A percentile compares a stretch with the other conserved stretches of the same genome.
phyloP scores from a whole-genome alignment of 116 monocot species.

The Trichopus zeylanicus region DNA sequence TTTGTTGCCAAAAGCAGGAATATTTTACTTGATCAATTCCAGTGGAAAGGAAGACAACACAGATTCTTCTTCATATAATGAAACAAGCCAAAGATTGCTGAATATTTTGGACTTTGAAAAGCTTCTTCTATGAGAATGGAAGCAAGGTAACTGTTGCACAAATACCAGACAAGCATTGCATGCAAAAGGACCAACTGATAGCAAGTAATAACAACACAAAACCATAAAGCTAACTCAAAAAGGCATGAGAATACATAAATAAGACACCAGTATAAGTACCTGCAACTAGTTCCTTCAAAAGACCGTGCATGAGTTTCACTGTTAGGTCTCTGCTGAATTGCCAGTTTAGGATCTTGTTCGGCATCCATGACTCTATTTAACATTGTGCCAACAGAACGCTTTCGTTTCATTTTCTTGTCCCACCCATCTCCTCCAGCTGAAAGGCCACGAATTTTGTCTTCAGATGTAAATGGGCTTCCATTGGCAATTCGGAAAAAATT shows the following conservation, averaged over 20 bases:
- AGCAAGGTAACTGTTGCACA: no score
- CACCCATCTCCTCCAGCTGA: constrained; percentile 64
- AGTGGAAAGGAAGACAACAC: no score
- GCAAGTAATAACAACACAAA: not conserved
- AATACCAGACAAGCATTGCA: no score
- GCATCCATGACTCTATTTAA: constrained; percentile 45
- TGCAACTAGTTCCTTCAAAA: constrained; percentile 46
- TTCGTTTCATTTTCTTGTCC: constrained; percentile 79
- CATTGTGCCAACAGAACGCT: constrained; percentile 67
- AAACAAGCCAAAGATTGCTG: no score
- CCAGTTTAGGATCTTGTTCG: constrained; percentile 52
- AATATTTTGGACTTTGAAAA: no score
- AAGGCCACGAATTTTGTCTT: constrained; percentile 50
- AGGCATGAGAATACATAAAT: not conserved
- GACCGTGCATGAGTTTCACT: constrained; percentile 49
- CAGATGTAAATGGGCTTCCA: constrained; percentile 23
- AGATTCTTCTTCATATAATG: no score
- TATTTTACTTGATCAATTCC: no score
- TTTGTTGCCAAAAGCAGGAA: no score
- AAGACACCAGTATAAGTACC: constrained; percentile 23
- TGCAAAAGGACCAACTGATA: not conserved
- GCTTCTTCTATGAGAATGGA: no score
- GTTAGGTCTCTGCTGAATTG: constrained; percentile 40
- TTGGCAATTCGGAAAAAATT: constrained; percentile 30
- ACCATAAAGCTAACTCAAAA: no score